Percentiles rank a stretch among this genome's conserved stretches.
Evolutionary conservation across 2,329 filamentous ascomycete genomes (phyloP).

Genomic region (Fusarium chuoi): DNA sequence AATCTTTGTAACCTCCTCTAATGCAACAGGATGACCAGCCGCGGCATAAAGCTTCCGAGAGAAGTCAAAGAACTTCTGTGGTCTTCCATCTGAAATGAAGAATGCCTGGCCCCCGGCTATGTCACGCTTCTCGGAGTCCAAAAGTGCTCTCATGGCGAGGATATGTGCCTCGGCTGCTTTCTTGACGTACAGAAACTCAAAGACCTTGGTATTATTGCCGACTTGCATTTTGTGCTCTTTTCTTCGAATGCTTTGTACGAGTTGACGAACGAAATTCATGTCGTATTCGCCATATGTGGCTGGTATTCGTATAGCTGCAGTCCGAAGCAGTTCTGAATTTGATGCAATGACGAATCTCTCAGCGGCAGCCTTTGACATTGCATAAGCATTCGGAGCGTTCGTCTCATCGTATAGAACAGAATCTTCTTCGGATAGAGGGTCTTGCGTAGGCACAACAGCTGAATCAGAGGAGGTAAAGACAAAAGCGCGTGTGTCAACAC

Average conservation of each 20-base stretch:
- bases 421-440: background rate
- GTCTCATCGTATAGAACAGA: background rate
- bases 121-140: accelerated
- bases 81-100: background rate
- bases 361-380: background rate
- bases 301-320: background rate
- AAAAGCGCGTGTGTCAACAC: background rate
- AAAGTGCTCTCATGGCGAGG: background rate
- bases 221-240: slow-evolving; percentile 9
- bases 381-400: background rate
- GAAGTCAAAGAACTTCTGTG: background rate
- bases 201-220: background rate
- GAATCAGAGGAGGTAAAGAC: background rate
- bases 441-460: background rate
- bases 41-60: background rate
- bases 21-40: background rate
- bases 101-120: background rate
- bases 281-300: background rate
- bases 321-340: background rate
- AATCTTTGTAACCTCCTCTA: background rate
- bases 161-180: slow-evolving; percentile 3
- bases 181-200: background rate
- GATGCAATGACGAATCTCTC: background rate
- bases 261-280: background rate
- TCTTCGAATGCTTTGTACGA: background rate